phyloP scores from a whole-genome alignment of 257 asterid genomes.

The Solanum arcanum region DNA sequence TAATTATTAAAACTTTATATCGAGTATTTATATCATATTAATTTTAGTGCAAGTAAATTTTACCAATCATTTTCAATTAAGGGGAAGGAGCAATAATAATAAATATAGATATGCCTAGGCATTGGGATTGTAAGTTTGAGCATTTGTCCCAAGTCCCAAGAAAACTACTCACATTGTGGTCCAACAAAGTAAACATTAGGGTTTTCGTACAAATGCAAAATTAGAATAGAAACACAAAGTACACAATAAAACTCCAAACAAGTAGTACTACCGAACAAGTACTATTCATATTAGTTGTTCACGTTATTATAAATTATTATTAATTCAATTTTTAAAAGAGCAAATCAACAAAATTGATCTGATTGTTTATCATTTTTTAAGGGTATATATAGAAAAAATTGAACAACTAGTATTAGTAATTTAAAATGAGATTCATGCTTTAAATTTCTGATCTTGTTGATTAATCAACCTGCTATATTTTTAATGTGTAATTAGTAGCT shows the following conservation, averaged over 20 bases:
- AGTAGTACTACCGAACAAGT: background rate
- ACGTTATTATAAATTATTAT: too few relatives aligned
- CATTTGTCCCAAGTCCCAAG: background rate
- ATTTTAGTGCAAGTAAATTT: background rate
- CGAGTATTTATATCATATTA: background rate
- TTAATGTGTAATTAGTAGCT: background rate
- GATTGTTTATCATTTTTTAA: too few relatives aligned
- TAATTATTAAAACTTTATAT: background rate
- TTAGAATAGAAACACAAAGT: background rate
- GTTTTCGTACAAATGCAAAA: background rate
- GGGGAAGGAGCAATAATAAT: background rate
- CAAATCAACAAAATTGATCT: too few relatives aligned
- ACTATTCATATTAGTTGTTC: background rate
- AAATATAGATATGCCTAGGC: background rate
- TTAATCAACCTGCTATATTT: background rate
- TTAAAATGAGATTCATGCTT: background rate
- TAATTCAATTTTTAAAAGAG: too few relatives aligned
- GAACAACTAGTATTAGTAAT: too few relatives aligned
- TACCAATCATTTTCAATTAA: too few relatives aligned
- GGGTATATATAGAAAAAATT: too few relatives aligned
- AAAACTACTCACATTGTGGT: background rate
- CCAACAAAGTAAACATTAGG: background rate
- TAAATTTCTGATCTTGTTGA: background rate
- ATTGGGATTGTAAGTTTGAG: slow-evolving; percentile 3
- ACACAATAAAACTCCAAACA: background rate